A percentile compares a stretch with the other conserved stretches of the same genome.
These are phyloP conservation scores for Zoysia japonica DNA, from an alignment of 176 grass and related monocot species.

Conservation along the genomic window DNA sequence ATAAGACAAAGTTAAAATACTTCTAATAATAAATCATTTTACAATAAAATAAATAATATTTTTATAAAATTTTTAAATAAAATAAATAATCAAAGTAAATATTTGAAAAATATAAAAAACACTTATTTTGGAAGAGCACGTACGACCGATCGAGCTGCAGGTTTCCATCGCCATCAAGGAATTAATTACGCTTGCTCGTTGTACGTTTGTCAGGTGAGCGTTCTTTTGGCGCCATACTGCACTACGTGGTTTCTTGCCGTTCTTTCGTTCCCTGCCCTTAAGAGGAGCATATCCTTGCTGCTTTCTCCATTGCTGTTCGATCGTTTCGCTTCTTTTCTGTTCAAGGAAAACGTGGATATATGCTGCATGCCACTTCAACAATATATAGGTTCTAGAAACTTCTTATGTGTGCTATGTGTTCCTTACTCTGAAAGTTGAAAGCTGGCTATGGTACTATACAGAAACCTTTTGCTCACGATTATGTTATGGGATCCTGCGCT, in stretches of 20 bases:
- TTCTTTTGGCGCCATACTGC: slow-evolving; percentile 19
- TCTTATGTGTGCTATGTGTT: not conserved
- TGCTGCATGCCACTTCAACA: not conserved
- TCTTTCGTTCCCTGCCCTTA: slow-evolving; percentile 42
- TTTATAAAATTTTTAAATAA: too few relatives aligned
- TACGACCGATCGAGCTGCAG: slow-evolving; percentile 8
- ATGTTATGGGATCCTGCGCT: slow-evolving; percentile 7
- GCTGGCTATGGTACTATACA: not conserved
- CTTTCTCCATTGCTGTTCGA: not conserved
- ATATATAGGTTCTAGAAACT: slow-evolving; percentile 13
- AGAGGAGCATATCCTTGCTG: slow-evolving; percentile 9
- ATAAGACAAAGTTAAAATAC: too few relatives aligned
- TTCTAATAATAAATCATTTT: too few relatives aligned
- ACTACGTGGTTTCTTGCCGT: slow-evolving; percentile 49
- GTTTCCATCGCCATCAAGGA: slow-evolving; percentile 42
- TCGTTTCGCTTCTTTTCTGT: not conserved
- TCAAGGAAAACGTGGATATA: slow-evolving; percentile 14
- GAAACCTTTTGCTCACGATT: slow-evolving; percentile 15
- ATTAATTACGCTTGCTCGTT: slow-evolving; percentile 9
- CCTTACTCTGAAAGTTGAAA: not conserved
- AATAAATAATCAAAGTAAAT: too few relatives aligned
- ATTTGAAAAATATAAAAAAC: too few relatives aligned
- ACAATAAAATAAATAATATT: too few relatives aligned
- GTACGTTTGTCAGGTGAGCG: slow-evolving; percentile 20
- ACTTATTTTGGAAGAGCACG: not conserved